These are phyloP conservation scores for Gossypium rotundifolium DNA, from an alignment of 345 rosid species.

Conservation along the genomic window DNA sequence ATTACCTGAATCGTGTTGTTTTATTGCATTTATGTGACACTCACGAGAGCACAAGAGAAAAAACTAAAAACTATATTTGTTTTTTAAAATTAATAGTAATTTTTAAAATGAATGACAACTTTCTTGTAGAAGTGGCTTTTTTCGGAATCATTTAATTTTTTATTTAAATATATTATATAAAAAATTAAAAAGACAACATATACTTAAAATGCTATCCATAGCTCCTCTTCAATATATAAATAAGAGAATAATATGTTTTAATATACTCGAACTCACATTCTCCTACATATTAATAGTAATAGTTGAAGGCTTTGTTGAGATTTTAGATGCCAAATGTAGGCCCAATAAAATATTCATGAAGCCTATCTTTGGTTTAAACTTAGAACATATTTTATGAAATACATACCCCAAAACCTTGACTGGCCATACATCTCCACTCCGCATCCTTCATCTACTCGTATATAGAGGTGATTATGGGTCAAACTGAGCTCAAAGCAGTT, in stretches of 20 bases:
- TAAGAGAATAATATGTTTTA: accelerated
- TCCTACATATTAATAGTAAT: too few relatives aligned
- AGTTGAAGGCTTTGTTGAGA: background rate
- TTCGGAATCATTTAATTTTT: too few relatives aligned
- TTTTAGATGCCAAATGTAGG: background rate
- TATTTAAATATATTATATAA: too few relatives aligned
- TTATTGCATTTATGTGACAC: too few relatives aligned
- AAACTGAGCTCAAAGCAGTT: background rate
- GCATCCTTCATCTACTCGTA: background rate
- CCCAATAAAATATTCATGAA: background rate
- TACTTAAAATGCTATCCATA: too few relatives aligned
- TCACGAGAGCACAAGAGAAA: too few relatives aligned
- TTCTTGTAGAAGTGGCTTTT: too few relatives aligned
- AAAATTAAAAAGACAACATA: too few relatives aligned
- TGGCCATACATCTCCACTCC: background rate
- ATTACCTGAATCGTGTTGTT: too few relatives aligned
- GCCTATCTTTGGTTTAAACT: background rate
- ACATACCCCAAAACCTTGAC: background rate
- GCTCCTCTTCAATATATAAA: accelerated
- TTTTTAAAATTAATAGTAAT: too few relatives aligned
- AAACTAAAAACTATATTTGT: too few relatives aligned
- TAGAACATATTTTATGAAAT: background rate
- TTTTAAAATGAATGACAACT: too few relatives aligned
- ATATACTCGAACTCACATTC: accelerated
- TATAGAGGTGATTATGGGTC: background rate